phyloP scores from a whole-genome alignment of 208 protist species.

The Zelonia costaricensis region DNA sequence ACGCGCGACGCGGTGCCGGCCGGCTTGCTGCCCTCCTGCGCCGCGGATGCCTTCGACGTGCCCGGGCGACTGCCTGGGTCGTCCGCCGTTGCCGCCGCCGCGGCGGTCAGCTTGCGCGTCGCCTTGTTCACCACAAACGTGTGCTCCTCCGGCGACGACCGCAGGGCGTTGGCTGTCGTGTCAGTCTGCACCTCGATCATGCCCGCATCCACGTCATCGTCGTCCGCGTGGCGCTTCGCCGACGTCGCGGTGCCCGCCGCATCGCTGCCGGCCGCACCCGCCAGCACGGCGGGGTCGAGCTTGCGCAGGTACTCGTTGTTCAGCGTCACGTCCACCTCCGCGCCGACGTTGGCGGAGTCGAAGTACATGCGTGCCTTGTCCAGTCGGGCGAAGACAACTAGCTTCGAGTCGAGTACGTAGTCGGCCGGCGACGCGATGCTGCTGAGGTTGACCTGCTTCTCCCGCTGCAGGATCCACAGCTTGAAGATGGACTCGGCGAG shows the following conservation, averaged over 20 bases:
- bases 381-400: slow-evolving; percentile 55
- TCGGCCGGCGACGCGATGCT: slow-evolving; percentile 58
- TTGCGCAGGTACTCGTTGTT: slow-evolving; percentile 34
- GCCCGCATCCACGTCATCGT: slow-evolving; percentile 20
- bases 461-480: slow-evolving; percentile 60
- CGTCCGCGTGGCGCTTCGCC: neutral
- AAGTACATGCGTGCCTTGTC: slow-evolving; percentile 35
- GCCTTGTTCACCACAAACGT: slow-evolving; percentile 26
- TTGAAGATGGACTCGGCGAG: slow-evolving; percentile 66
- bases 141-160: slow-evolving; percentile 13
- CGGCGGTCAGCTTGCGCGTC: slow-evolving; percentile 12
- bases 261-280: neutral
- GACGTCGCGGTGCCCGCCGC: neutral
- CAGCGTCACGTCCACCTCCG: slow-evolving; percentile 34
- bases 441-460: slow-evolving; percentile 55
- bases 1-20: slow-evolving; percentile 11
- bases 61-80: neutral
- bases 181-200: slow-evolving; percentile 33
- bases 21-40: slow-evolving; percentile 3
- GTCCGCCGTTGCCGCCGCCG: neutral
- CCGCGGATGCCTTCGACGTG: neutral
- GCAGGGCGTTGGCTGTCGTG: slow-evolving; percentile 17
- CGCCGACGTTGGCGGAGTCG: slow-evolving; percentile 25
- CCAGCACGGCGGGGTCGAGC: slow-evolving; percentile 1
- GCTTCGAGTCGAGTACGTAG: slow-evolving; percentile 58